These are phyloP conservation scores for Macrophomina tecta DNA, from an alignment of 2,329 filamentous ascomycete species.

Conservation along the genomic window DNA sequence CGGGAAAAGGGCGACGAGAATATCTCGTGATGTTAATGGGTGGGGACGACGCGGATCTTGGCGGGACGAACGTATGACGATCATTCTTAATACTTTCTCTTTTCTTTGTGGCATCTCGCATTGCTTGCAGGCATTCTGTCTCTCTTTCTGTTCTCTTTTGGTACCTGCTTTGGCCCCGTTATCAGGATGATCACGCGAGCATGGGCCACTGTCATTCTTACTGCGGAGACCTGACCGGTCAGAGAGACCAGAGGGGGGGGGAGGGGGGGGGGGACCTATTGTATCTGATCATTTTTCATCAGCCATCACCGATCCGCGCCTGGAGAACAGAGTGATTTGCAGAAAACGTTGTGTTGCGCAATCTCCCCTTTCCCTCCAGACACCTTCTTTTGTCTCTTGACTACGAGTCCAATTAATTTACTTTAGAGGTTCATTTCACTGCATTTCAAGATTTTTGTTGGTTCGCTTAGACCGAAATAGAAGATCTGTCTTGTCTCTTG, in stretches of 20 bases:
- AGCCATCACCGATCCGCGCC: background rate
- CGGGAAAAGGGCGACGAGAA: no score
- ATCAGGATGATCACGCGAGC: no score
- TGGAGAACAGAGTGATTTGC: background rate
- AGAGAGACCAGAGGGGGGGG: background rate
- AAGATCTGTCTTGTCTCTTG: no score
- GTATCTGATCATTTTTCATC: background rate
- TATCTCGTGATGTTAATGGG: background rate
- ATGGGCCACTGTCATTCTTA: background rate
- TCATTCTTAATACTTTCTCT: no score
- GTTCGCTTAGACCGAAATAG: no score
- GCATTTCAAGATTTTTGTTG: no score
- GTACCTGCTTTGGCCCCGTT: no score
- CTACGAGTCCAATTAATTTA: no score
- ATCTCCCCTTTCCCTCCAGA: background rate
- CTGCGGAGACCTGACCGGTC: background rate
- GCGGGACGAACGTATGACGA: background rate
- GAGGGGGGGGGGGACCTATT: no score
- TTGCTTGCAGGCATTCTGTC: background rate
- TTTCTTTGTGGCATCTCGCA: no score
- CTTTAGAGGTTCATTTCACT: no score
- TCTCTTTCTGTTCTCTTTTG: no score
- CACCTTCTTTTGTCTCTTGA: background rate
- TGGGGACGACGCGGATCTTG: background rate
- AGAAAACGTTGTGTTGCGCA: background rate